Percentiles rank a stretch among this genome's conserved stretches.
Conservation (phyloP, 305 asterid genomes). For the Withania somnifera region DNA sequence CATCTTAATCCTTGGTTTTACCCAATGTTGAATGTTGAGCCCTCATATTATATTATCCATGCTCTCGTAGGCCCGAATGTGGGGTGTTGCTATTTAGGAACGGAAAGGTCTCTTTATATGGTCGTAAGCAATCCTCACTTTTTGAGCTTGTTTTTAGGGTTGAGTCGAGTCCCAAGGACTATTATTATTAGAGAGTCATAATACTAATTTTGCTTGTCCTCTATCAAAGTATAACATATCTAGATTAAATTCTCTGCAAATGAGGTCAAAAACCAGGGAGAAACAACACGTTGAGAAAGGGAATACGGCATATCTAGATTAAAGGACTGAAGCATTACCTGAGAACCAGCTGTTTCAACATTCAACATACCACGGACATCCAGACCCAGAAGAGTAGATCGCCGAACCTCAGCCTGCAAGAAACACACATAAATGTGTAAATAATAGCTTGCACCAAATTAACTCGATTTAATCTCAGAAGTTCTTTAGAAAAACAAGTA, state of each 20-base stretch:
- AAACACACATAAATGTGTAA: not conserved
- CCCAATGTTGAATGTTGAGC: not conserved
- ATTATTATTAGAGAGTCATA: not conserved
- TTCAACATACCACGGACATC: constrained; percentile 41
- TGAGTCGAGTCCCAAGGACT: not conserved
- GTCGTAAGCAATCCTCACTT: not conserved
- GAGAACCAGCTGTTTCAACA: constrained; percentile 49
- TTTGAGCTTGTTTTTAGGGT: not conserved
- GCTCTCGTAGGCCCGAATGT: not conserved
- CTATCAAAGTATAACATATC: not conserved
- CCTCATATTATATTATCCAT: not conserved
- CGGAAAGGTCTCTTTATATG: not conserved
- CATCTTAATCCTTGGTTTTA: not conserved
- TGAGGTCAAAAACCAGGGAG: not conserved
- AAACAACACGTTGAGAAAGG: not conserved
- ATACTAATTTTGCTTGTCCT: not conserved
- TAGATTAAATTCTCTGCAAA: not conserved
- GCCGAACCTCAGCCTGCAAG: constrained; percentile 68
- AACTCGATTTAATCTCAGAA: not conserved
- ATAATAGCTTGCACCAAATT: not conserved
- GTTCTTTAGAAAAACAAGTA: not conserved
- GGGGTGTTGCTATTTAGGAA: not conserved
- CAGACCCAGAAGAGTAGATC: constrained; percentile 51
- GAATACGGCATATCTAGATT: not conserved
- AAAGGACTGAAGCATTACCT: constrained; percentile 27